Base-by-base conservation (phyloP, 2,329 filamentous ascomycete genomes). In the Trichoderma polysporum region DNA sequence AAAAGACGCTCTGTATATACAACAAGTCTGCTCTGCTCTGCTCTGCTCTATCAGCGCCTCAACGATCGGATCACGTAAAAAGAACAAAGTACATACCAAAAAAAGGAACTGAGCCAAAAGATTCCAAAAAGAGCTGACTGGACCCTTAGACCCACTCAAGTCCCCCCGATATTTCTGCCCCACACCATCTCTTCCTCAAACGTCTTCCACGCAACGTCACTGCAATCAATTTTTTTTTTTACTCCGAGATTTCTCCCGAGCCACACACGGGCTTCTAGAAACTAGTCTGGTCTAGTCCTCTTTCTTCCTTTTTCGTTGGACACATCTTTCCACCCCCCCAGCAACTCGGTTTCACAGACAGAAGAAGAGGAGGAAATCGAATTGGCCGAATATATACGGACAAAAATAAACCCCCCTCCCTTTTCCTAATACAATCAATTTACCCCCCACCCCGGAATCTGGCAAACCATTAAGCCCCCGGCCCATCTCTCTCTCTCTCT, bases 221-320 rank as follows among this genome's bases (percentile, higher is more conserved):
- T 27, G n/a, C 10, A 7, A 6, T 8, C 17, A 12, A 12, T 41
- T 41, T 27, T 8, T n/a, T 29, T 33, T 17, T 59, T 59, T 59
- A 2, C 27, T 45, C 57, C 57, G 57, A 59, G 57, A 59, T 59
- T 59, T 58, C 25, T 59, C 57, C 57, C 57, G 27, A 41, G 22
- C 12, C 17, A n/a, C 17, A 19, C 33, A 27, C 10, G 15, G 17
- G 37, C 33, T 59, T 59, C 57, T 45, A 47, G 57, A 59, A 59
- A 39, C 57, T 22, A 45, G n/a, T 22, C 41, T 45, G 22, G 41
- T 25, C 12, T 29, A 33, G 13, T 17, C 17, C 35, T 45, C 50
- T 27, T 29, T 22, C 17, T 45, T 12, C n/a, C 2, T 3, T 17
- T 2, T 13, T 17, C 33, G 39, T 45, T 19, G 17, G n/a, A 45